Base-by-base conservation (phyloP, 192 early-diverging fungal genomes). In the Coemansia sp. region DNA sequence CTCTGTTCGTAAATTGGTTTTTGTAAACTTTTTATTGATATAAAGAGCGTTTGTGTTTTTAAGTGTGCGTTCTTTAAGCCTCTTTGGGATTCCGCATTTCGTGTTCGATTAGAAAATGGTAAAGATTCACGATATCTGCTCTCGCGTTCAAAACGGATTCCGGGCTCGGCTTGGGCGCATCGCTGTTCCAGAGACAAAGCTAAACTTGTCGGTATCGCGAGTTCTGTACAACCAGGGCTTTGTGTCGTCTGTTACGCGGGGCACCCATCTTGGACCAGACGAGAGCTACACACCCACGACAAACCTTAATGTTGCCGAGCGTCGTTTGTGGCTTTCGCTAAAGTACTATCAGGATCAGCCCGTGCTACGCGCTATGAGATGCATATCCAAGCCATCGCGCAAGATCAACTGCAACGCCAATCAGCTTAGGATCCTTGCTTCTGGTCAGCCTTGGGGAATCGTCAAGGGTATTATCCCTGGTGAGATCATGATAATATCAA, bases 181-280 rank as follows among this genome's bases (percentile, higher is more conserved):
- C 60, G 92, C 92, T 30, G 88, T 99, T 45, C 95, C 95, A 7
- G 87, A 94, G 67, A 89, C 90, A 40, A 94, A 93, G 49, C 88
- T 91, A 78, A 97, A 96, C 84, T 72, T 89, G 8, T 86, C 93
- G 2, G 89, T 99, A 8, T 80, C 86, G 57, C 89, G 89, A 17
- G 92, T 97, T 45, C 89, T 99, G 25, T 95, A 94, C 83, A 85
- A 88, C 61, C 92, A 97, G 76, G 96, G 96, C 10, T 94, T 99
- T 75, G 82, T 99, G 31, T 84, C 91, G 12, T 80, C 88, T 6
- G 87, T 97, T 33, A 82, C 77, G 30, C 84, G 88, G 25, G 96
- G 96, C 38, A 91, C 93, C 60, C 86, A 89, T 65, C 55, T 86
- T 31, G 88, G 88, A 16, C 94, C 94, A 20, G 93, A 95, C 64